Conservation (phyloP, 768 basidiomycete genomes). For the Pleurotus pulmonarius region DNA sequence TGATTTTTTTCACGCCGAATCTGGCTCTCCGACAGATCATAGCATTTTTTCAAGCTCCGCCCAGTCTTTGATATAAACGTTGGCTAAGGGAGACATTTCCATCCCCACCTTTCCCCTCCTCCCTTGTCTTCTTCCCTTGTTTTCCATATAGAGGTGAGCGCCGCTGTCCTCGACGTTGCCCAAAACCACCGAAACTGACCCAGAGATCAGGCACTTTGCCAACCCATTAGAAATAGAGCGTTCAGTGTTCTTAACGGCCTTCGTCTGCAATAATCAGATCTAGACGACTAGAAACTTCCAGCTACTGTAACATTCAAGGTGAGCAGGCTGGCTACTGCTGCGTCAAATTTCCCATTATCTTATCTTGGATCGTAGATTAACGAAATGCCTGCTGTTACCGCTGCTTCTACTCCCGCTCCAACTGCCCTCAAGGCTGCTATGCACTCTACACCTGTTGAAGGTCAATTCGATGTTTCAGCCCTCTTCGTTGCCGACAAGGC, state of each 20-base stretch:
- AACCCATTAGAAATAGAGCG: slow-evolving; percentile 55
- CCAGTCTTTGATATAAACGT: slow-evolving; percentile 27
- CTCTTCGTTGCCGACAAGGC: slow-evolving; percentile 88
- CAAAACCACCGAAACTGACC: slow-evolving; percentile 1
- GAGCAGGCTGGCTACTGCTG: slow-evolving; percentile 11
- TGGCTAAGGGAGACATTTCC: slow-evolving; percentile 21
- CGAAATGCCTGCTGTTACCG: slow-evolving; percentile 77
- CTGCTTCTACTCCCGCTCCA: slow-evolving; percentile 55
- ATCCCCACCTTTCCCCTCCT: slow-evolving; percentile 25
- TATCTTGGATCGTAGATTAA: slow-evolving; percentile 34
- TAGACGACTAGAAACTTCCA: slow-evolving; percentile 26
- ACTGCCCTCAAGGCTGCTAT: slow-evolving; percentile 67
- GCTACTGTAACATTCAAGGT: slow-evolving; percentile 39
- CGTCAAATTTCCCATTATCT: slow-evolving; percentile 4
- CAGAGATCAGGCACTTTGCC: slow-evolving; percentile 31
- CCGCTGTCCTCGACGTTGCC: slow-evolving; percentile 1
- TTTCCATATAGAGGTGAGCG: slow-evolving; percentile 34
- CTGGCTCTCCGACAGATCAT: slow-evolving; percentile 12
- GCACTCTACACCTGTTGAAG: slow-evolving; percentile 43
- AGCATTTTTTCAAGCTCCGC: slow-evolving; percentile 42
- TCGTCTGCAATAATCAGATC: slow-evolving; percentile 41
- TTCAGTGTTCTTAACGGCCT: slow-evolving; percentile 58
- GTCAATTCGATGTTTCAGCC: slow-evolving; percentile 65
- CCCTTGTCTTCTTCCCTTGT: slow-evolving; percentile 27
- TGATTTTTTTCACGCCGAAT: slow-evolving; percentile 15